Conservation (phyloP, 768 basidiomycete genomes). For the Tulasnella sp. region DNA sequence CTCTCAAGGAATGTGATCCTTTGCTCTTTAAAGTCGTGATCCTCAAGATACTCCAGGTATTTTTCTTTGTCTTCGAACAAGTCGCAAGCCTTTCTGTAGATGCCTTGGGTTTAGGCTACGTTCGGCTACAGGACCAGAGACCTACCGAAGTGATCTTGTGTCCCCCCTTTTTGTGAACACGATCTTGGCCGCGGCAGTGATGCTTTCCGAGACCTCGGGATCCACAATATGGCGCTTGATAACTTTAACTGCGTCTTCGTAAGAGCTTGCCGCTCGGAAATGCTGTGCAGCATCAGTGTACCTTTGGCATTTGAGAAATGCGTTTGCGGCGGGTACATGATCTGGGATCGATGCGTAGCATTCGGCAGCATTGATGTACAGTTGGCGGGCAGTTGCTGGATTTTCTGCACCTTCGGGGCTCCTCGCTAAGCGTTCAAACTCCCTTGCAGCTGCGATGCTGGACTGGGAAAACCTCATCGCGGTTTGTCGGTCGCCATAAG, state of each 20-base stretch:
- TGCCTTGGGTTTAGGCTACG: neutral
- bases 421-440: neutral
- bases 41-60: conserved; percentile 42
- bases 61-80: conserved; percentile 44
- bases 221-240: conserved; percentile 26
- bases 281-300: conserved; percentile 8
- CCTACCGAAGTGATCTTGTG: conserved; percentile 24
- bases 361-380: neutral
- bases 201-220: conserved; percentile 22
- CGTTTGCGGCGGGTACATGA: neutral
- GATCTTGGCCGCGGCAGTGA: conserved; percentile 36
- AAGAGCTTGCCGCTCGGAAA: neutral
- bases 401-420: neutral
- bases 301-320: neutral
- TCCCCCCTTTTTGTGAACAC: conserved; percentile 34
- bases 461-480: neutral
- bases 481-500: neutral
- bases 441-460: neutral
- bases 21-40: conserved; percentile 39
- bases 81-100: conserved; percentile 32
- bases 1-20: conserved; percentile 35
- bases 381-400: neutral
- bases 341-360: neutral
- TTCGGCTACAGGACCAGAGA: neutral
- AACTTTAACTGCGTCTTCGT: conserved; percentile 7